A percentile compares a stretch with the other conserved stretches of the same genome.
phyloP scores from a whole-genome alignment of 345 rosid species.

The Geranium rotundifolium region DNA sequence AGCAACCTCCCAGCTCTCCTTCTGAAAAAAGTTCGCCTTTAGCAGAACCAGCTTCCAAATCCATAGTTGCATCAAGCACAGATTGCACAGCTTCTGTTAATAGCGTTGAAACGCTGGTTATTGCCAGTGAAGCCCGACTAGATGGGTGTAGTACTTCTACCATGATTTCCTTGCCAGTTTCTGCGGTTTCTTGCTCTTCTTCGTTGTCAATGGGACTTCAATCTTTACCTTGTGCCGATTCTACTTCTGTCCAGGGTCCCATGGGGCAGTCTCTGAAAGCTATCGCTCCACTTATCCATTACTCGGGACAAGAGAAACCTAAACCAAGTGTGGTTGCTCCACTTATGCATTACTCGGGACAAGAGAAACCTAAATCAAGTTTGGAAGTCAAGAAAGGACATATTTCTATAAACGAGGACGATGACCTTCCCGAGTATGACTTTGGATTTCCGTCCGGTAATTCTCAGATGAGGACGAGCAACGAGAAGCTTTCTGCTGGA shows the following conservation, averaged over 20 bases:
- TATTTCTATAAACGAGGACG: constrained; percentile 1
- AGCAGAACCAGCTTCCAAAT: constrained; percentile 1
- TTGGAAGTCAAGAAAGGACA: constrained; percentile 3
- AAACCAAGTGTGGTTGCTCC: neutral
- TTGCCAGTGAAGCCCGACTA: constrained; percentile 4
- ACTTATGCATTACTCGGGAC: neutral
- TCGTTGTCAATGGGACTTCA: constrained; percentile 1
- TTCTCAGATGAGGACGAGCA: neutral
- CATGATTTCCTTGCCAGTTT: constrained; percentile 3
- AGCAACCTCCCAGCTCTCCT: constrained; percentile 7
- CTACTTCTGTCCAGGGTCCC: neutral
- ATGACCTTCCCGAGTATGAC: constrained; percentile 20
- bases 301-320: too few species aligned
- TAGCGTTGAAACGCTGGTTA: constrained; percentile 5
- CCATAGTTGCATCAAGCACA: constrained; percentile 2
- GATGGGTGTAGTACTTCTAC: constrained; percentile 8
- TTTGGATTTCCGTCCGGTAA: constrained; percentile 10
- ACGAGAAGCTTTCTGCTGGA: constrained; percentile 7
- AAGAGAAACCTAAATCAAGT: constrained; percentile 9
- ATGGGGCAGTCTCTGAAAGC: constrained; percentile 5
- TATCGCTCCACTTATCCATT: neutral
- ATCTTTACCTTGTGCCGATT: neutral
- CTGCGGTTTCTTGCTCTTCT: constrained; percentile 4
- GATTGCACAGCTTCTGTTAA: constrained; percentile 2
- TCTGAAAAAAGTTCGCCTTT: constrained; percentile 6